These are phyloP conservation scores for Xylaria sp. DNA, from an alignment of 2,329 filamentous ascomycete genomes.

Conservation along the genomic window DNA sequence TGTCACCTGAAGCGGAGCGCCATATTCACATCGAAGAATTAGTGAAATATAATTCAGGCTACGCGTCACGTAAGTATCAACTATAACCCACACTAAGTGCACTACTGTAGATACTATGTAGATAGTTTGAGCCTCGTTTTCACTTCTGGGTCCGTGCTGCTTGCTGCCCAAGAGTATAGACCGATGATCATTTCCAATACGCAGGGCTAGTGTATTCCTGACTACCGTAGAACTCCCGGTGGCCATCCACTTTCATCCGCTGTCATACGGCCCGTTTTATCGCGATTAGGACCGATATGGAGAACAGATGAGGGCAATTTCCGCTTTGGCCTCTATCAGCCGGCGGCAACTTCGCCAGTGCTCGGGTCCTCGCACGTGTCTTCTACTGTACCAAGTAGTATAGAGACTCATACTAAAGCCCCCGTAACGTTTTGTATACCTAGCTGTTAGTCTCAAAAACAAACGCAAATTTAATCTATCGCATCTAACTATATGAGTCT, in stretches of 20 bases:
- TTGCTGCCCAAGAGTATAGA: neutral
- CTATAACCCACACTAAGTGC: neutral
- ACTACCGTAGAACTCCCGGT: neutral
- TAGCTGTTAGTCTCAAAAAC: too few relatives aligned
- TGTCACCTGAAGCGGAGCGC: neutral
- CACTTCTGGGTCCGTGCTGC: neutral
- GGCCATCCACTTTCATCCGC: neutral
- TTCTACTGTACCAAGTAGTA: too few relatives aligned
- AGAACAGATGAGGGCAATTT: neutral
- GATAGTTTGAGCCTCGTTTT: neutral
- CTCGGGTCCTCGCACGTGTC: too few relatives aligned
- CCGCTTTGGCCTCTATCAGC: neutral
- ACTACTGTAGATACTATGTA: too few relatives aligned
- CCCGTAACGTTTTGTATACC: too few relatives aligned
- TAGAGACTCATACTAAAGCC: too few relatives aligned
- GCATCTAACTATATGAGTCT: too few relatives aligned
- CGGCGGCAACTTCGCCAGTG: too few relatives aligned
- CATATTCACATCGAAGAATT: neutral
- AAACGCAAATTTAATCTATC: neutral
- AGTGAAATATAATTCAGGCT: neutral
- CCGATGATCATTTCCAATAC: too few relatives aligned
- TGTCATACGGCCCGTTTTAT: neutral
- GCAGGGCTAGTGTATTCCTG: neutral
- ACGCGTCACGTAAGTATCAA: neutral
- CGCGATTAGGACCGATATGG: neutral